Base-by-base conservation (phyloP, 768 basidiomycete genomes). In the Auricularia sp. region DNA sequence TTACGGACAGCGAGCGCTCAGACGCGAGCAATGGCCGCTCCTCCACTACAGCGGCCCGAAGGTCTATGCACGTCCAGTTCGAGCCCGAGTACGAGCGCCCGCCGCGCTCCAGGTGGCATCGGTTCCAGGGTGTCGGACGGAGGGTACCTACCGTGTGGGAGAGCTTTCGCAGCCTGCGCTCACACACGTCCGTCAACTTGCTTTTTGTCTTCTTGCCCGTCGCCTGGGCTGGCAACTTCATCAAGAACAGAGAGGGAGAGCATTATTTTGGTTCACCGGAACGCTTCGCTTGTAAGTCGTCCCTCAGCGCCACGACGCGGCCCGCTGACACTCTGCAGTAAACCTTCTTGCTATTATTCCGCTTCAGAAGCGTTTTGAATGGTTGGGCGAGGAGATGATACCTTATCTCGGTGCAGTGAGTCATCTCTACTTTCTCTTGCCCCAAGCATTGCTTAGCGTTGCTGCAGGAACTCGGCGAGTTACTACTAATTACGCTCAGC, bases 301-400 rank as follows among this genome's bases (percentile, higher is more conserved):
- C 8, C 53, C 11, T 7, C 29, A 18, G 10, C 53, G 18, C 53
- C 53, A 14, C 39, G 39, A 5, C 8, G 8, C 8, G 39, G 8
- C 39, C 0, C 39, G 16, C 47, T 51, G 10, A 51, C 7, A 21
- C 47, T 16, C 16, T 33, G 0, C 29, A 88, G 86, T 90, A 7
- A 84, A 79, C 66, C 86, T 88, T 71, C 74, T 87, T 58, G 76
- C 83, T 3, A 85, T 90, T 64, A 77, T 90, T 8, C 84, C 88
- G 7, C 77, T 89, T 5, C 86, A 87, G 65, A 77, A 80, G 61
- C 68, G 87, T 0, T 85, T 88, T 67, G 88, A 90, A 66, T 90
- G 79, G 74, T 83, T 84, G 43, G 81, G 79, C 6, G 87, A 70
- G 78, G 83, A 74, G 77, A 74, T 83, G 77, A 76, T 81, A 1